Evolutionary conservation across 2,329 filamentous ascomycete genomes (phyloP), one percentile per base, ranked within the genome.

Genomic region (Verticillium klebahnii): DNA sequence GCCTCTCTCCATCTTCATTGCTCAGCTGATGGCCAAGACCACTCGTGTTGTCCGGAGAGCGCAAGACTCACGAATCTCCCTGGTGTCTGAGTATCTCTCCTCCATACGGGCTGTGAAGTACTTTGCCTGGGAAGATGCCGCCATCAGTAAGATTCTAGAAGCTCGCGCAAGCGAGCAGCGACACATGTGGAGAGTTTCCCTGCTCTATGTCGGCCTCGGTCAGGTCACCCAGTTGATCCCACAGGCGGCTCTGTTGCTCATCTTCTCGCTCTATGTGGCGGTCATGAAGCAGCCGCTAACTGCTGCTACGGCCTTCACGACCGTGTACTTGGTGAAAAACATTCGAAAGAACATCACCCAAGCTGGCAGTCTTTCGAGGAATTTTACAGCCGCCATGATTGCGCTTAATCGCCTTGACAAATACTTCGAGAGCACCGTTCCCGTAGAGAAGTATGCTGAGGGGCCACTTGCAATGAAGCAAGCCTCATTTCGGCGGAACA

Each of bases 61-160:
- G 25, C 84, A 85, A 57, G 84, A 87, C 68, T 75, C 77, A 17
- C 80, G 85, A 31, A 82, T 87, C 60, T 85, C 83, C 1, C 77
- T 83, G 23, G 80, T 86, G 19, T 82, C 83, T 1, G 84, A 87
- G 67, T 86, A 85, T 65, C 75, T 87, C 31, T 73, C 78, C 31
- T 85, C 84, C 8, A 85, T 87, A 61, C 78, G 81, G 12, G 82
- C 82, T 17, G 80, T 87, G 71, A 87, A 87, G 67, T 86, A 85
- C 66, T 86, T 87, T 69, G 82, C 82, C 2, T 87, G 84, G 85
- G 84, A 87, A 67, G 76, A 78, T 19, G 77, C 81, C 36, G 79
- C 84, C 64, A 77, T 79, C 12, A 73, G 79, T n/a, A 80, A 77
- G 58, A 80, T 87, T 61, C 76, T 82, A 34, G 72, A 77, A 5